Evolutionary conservation across 1,139 yeast species (phyloP).

Genomic region (Protomyces macrosporus): DNA sequence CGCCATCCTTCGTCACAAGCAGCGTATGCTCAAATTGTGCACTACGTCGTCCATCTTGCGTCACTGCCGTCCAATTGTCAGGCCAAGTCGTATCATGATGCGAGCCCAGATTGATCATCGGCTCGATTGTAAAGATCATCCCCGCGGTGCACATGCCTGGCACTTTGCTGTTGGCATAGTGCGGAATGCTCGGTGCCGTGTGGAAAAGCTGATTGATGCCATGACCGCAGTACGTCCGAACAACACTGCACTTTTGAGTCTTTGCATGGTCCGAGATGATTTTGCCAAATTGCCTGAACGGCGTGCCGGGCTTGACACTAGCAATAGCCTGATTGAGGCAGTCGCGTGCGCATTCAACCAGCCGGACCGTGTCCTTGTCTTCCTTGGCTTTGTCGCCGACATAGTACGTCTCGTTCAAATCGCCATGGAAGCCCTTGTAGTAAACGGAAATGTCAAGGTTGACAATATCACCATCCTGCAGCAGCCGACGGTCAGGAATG

Average conservation of each 20-base stretch:
- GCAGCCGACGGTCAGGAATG: slow-evolving; percentile 80
- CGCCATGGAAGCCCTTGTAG: slow-evolving; percentile 87
- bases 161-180: slow-evolving; percentile 86
- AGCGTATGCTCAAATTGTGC: slow-evolving; percentile 95
- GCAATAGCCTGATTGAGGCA: slow-evolving; percentile 77
- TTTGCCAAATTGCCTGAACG: slow-evolving; percentile 83
- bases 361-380: slow-evolving; percentile 70
- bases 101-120: slow-evolving; percentile 90
- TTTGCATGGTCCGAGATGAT: slow-evolving; percentile 83
- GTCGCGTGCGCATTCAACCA: slow-evolving; percentile 93
- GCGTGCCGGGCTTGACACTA: slow-evolving; percentile 83
- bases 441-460: slow-evolving; percentile 84
- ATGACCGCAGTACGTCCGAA: slow-evolving; percentile 89
- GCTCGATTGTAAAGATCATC: slow-evolving; percentile 95
- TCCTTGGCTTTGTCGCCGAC: slow-evolving; percentile 83
- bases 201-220: slow-evolving; percentile 88
- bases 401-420: slow-evolving; percentile 92
- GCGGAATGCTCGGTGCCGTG: slow-evolving; percentile 89
- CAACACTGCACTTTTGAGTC: slow-evolving; percentile 75
- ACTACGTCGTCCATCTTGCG: slow-evolving; percentile 78
- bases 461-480: slow-evolving; percentile 90
- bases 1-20: slow-evolving; percentile 88
- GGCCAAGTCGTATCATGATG: slow-evolving; percentile 88
- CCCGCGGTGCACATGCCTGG: slow-evolving; percentile 94
- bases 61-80: slow-evolving; percentile 93